Base-by-base conservation (phyloP, 495 filamentous ascomycete species). In the Penicillium longicatenatum region DNA sequence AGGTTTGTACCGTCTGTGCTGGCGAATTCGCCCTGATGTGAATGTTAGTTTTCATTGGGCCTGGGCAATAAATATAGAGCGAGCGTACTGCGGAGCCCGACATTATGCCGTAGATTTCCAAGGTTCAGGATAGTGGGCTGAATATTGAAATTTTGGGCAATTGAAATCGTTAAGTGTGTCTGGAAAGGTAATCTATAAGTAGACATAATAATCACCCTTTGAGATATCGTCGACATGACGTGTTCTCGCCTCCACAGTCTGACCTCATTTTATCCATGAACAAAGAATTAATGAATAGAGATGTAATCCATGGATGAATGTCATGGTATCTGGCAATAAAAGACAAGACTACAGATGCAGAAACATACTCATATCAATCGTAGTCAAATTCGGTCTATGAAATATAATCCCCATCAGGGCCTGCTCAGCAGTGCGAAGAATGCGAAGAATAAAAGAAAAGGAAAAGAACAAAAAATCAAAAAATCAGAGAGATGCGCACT, bases 401-500 rank as follows among this genome's bases (percentile, higher is more conserved):
- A 22, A 58, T 21, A 49, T 35, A 43, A 24, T 39, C 50, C 37
- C 51, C 37, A 62, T 59, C 51, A 52, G 54, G 64, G 55, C 53
- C 61, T 66, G 64, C 64, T 64, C 60, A 63, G 60, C 65, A 61
- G 61, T 56, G 55, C 61, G 56, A 61, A 45, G 56, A 54, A 59
- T 58, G 54, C n/a, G n/a, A n/a, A n/a, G n/a, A n/a, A n/a, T n/a
- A 57, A 43, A 45, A 47, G 69, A 69, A 46, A 60, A 49, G 60
- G 57, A 63, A 55, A 60, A 61, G 56, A 48, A 51, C 26, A 57
- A 26, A 45, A 54, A 60, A 33, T 55, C 59, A 61, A 68, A 48
- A 50, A 56, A 67, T 37, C 71, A 71, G 65, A 48, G 69, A 79
- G 70, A 74, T 79, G 76, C 76, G 77, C 75, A 79, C 76, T 79